Percentiles rank a stretch among this genome's conserved stretches.
Evolutionary conservation across 2,329 filamentous ascomycete genomes (phyloP).

Genomic region (Talaromyces pinophilus): DNA sequence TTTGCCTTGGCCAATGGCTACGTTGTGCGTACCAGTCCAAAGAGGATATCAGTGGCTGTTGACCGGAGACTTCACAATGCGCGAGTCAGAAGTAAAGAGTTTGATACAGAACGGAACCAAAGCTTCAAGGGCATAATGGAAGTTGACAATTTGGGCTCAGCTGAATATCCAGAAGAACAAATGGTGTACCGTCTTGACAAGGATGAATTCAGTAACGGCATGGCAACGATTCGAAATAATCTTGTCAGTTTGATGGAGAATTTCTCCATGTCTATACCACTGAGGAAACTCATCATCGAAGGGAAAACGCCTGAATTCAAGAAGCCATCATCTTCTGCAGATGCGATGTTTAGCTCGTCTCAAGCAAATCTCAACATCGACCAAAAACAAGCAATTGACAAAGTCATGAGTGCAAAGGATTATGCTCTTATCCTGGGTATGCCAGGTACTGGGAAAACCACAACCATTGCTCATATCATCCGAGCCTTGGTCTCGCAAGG

Average conservation of each 20-base stretch:
- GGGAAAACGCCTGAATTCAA: conserved; percentile 73
- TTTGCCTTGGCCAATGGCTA: conserved; percentile 94
- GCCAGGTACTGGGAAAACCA: conserved; percentile 98
- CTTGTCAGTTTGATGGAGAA: conserved; percentile 87
- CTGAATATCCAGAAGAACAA: conserved; percentile 50
- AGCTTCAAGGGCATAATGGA: conserved; percentile 92
- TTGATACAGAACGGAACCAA: conserved; percentile 76
- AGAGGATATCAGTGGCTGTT: conserved; percentile 81
- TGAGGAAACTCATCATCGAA: conserved; percentile 80
- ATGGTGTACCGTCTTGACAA: conserved; percentile 84
- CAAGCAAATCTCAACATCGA: conserved; percentile 78
- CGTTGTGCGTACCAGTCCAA: conserved; percentile 73
- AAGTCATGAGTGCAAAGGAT: conserved; percentile 93
- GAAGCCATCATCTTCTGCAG: conserved; percentile 59
- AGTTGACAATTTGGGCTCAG: conserved; percentile 45
- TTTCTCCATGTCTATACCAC: conserved; percentile 67
- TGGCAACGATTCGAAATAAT: conserved; percentile 93
- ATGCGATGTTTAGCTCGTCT: conserved; percentile 57
- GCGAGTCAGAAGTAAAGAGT: conserved; percentile 71
- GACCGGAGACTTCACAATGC: conserved; percentile 88
- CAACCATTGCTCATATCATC: conserved; percentile 97
- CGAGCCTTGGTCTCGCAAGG: conserved; percentile 82
- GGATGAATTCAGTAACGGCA: conserved; percentile 97
- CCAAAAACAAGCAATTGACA: conserved; percentile 81
- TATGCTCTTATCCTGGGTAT: conserved; percentile 97